A percentile compares a stretch with the other conserved stretches of the same genome.
Evolutionary conservation across 257 asterid genomes (phyloP).

Genomic region (Voacanga thouarsii): DNA sequence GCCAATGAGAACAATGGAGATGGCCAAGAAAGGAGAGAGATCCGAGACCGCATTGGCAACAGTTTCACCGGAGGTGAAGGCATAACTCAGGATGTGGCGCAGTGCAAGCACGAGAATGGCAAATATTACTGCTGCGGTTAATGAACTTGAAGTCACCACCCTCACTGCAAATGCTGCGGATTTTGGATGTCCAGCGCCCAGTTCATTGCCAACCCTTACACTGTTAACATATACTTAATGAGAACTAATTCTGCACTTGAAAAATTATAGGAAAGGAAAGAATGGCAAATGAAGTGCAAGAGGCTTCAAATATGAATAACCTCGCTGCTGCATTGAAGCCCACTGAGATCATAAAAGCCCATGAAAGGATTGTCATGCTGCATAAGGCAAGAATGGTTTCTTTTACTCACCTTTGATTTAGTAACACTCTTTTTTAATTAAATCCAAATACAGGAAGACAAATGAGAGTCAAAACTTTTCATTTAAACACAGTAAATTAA

Average conservation of each 20-base stretch:
- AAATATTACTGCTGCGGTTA: constrained; percentile 12
- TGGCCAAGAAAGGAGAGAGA: constrained; percentile 53
- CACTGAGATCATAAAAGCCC: constrained; percentile 34
- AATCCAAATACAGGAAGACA: too few relatives aligned
- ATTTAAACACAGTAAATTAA: too few relatives aligned
- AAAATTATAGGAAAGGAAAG: not conserved
- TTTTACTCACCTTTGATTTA: too few relatives aligned
- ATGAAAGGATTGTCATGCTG: constrained; percentile 30
- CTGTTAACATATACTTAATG: not conserved
- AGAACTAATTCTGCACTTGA: not conserved
- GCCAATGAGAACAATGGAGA: constrained; percentile 58
- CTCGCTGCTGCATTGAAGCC: constrained; percentile 43
- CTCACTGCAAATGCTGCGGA: constrained; percentile 26
- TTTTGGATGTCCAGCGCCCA: constrained; percentile 34
- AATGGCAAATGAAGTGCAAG: not conserved
- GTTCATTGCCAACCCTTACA: constrained; percentile 34
- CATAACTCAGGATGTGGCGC: constrained; percentile 25
- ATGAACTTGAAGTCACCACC: constrained; percentile 17
- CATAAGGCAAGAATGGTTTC: not conserved
- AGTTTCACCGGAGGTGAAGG: constrained; percentile 42
- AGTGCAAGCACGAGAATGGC: constrained; percentile 15
- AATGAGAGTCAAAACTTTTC: too few relatives aligned
- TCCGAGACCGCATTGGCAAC: constrained; percentile 58
- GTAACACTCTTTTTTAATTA: too few relatives aligned
- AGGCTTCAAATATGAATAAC: constrained; percentile 12